phyloP scores from a whole-genome alignment of 768 basidiomycete genomes.

The Candolleomyces aberdarensis region DNA sequence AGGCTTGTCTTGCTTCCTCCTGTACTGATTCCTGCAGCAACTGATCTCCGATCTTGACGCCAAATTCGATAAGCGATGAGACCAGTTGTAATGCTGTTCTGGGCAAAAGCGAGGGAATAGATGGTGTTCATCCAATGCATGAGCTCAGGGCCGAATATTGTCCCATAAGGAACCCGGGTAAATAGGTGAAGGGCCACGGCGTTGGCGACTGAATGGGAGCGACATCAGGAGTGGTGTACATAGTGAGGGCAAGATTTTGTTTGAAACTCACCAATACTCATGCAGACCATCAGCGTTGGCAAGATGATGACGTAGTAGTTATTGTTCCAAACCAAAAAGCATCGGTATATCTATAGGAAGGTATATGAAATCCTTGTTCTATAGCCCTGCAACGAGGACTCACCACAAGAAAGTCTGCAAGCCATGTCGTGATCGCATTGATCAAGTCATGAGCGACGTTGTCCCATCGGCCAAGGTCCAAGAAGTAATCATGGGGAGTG shows the following conservation, averaged over 20 bases:
- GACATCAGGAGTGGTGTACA: too few relatives aligned
- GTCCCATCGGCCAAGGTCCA: conserved; percentile 16
- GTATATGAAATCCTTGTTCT: background rate
- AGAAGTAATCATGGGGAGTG: conserved; percentile 12
- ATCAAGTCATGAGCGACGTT: conserved; percentile 15
- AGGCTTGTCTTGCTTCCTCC: conserved; percentile 8
- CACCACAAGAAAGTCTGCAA: conserved; percentile 14
- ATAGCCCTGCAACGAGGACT: background rate
- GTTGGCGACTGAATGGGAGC: conserved; percentile 1
- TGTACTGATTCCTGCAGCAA: conserved; percentile 5
- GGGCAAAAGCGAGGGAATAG: conserved; percentile 6
- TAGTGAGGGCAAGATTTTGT: too few relatives aligned
- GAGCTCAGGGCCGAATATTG: background rate
- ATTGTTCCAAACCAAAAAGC: conserved; percentile 8
- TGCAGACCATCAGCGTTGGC: conserved; percentile 2
- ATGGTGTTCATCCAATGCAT: conserved; percentile 9
- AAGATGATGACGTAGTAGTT: conserved; percentile 6
- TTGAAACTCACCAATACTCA: conserved; percentile 3
- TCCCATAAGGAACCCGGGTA: conserved; percentile 1
- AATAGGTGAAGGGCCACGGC: conserved; percentile 1
- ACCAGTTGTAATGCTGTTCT: conserved; percentile 5
- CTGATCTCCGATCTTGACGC: conserved; percentile 9
- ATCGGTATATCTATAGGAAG: conserved; percentile 5
- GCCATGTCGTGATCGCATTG: conserved; percentile 16
- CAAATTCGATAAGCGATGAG: conserved; percentile 11